Base-by-base conservation (phyloP, 768 basidiomycete species). In the Naganishia friedmannii region DNA sequence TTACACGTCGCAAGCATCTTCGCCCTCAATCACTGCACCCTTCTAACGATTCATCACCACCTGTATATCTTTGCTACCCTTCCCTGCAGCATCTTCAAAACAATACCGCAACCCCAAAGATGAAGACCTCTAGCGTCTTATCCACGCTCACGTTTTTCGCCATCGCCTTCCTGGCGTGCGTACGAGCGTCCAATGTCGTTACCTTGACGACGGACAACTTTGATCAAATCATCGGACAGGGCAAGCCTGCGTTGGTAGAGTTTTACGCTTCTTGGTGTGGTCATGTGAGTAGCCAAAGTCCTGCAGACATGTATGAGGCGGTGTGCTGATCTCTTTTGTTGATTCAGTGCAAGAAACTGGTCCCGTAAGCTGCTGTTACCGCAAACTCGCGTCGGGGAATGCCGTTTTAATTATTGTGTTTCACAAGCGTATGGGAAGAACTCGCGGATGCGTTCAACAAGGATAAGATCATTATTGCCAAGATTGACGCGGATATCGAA, bases 401-500 rank as follows among this genome's bases (percentile, higher is more conserved):
- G 34, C 6, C 34, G 34, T 46, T 46, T 15, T 46, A 15, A 46
- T 21, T 42, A n/a, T 5, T 2, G 3, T 26, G 15, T 3, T 26
- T 34, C 1, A 32, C 42, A 63, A n/a, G 94, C 3, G 81, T 83
- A 0, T 97, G 91, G 73, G 93, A 95, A 79, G 85, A 94, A 78
- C 87, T 97, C 31, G 93, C 88, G 32, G 90, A 95, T 75, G 90
- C 90, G n/a, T 97, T 87, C 77, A 34, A 63, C 21, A 89, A 53
- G 72, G 88, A 92, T 77, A 91, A 90, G 78, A 90, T 97, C 26
- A 75, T 91, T 63, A 86, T 97, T 74, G 93, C 92, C 66, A 95
- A 95, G 78, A 88, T 94, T 13, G 93, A 97, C 74, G 93, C 93
- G 0, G 93, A 97, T 77, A 92, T 92, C 60, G 88, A 79, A 51